A percentile compares a stretch with the other conserved stretches of the same genome.
phyloP scores from a whole-genome alignment of 148 eudicot genomes.

The Silene latifolia region DNA sequence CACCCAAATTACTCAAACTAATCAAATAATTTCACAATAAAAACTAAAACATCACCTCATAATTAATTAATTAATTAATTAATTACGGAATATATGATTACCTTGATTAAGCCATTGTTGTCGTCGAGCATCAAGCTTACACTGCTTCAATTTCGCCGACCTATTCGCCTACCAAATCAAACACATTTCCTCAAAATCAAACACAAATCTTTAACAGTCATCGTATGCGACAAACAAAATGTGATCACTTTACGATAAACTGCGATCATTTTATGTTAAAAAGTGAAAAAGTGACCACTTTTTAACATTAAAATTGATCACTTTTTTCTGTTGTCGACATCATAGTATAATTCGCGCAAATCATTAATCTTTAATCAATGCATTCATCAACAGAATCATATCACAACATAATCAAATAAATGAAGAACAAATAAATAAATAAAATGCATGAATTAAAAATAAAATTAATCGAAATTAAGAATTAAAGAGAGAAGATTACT shows the following conservation, averaged over 20 bases:
- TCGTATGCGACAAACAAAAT: too few species aligned
- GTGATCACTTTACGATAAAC: too few species aligned
- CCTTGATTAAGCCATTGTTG: conserved; percentile 97
- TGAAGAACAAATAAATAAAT: neutral
- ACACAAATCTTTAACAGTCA: neutral
- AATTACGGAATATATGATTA: conserved; percentile 19
- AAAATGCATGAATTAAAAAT: neutral
- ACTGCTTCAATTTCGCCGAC: conserved; percentile 87
- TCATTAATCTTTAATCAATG: neutral
- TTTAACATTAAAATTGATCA: too few species aligned
- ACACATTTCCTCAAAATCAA: neutral
- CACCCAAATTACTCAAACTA: neutral
- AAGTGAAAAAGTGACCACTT: too few species aligned
- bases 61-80: too few species aligned
- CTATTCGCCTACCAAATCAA: conserved; percentile 54
- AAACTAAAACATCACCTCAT: conserved; percentile 4
- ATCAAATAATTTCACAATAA: conserved; percentile 4
- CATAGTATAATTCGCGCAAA: too few species aligned
- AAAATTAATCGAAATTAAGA: conserved; percentile 11
- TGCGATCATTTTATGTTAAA: too few species aligned
- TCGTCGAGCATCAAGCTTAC: conserved; percentile 91
- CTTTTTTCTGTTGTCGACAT: too few species aligned
- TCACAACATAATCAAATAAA: neutral
- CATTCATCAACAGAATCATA: neutral
- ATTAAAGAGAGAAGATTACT: conserved; percentile 32